Evolutionary conservation across 2,329 filamentous ascomycete genomes (phyloP).

Genomic region (Hymenotorrendiella dingleyae): DNA sequence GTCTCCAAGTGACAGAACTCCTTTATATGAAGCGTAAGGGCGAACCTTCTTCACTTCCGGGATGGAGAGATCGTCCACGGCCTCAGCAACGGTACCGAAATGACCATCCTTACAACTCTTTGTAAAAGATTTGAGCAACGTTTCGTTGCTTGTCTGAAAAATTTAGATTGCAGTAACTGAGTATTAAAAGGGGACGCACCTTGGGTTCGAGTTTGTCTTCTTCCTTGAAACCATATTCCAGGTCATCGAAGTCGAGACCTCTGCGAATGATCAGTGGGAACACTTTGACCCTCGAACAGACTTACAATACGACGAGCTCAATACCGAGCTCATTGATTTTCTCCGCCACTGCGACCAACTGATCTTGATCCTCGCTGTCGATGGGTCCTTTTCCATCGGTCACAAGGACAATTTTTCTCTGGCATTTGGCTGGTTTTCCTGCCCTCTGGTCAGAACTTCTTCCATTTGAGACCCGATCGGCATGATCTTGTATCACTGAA

Average conservation of each 20-base stretch:
- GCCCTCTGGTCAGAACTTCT: too few relatives aligned
- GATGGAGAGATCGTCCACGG: conserved; percentile 70
- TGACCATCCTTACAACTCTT: conserved; percentile 61
- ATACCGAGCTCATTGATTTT: conserved; percentile 75
- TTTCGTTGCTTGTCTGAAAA: conserved; percentile 63
- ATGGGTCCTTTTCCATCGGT: conserved; percentile 66
- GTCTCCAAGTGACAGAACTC: conserved; percentile 74
- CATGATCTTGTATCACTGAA: too few relatives aligned
- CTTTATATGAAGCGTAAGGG: conserved; percentile 74
- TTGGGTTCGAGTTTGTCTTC: conserved; percentile 73
- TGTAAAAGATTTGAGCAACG: conserved; percentile 56
- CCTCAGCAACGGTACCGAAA: conserved; percentile 82
- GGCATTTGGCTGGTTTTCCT: conserved; percentile 58
- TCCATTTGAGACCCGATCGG: too few relatives aligned
- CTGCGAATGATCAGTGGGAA: too few relatives aligned
- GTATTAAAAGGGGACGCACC: conserved; percentile 34
- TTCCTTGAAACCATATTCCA: conserved; percentile 86
- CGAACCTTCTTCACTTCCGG: conserved; percentile 72
- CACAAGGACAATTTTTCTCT: conserved; percentile 73
- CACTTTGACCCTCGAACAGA: too few relatives aligned
- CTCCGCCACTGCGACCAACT: conserved; percentile 50
- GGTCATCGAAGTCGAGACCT: conserved; percentile 92
- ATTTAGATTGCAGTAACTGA: conserved; percentile 16
- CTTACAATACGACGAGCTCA: conserved; percentile 72
- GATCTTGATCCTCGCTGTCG: neutral